A percentile compares a stretch with the other conserved stretches of the same genome.
Evolutionary conservation across 768 basidiomycete genomes (phyloP).

Genomic region (Suillus bovinus): DNA sequence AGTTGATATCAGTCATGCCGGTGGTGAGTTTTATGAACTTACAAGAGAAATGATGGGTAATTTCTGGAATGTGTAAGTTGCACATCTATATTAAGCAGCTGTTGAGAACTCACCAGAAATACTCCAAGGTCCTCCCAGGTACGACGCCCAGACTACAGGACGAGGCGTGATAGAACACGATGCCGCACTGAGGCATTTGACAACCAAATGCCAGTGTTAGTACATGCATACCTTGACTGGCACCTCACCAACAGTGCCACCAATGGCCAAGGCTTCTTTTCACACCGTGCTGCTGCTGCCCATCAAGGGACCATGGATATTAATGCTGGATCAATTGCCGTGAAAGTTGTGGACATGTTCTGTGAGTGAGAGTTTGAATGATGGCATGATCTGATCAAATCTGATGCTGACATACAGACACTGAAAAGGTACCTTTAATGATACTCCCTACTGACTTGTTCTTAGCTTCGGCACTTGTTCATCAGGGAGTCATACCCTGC

Average conservation of each 20-base stretch:
- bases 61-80: constrained; percentile 7
- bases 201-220: background rate
- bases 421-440: background rate
- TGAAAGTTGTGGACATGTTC: constrained; percentile 6
- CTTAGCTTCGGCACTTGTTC: constrained; percentile 7
- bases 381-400: too few relatives aligned
- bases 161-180: background rate
- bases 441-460: background rate
- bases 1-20: constrained; percentile 8
- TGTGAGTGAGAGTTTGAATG: too few relatives aligned
- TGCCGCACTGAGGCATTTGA: background rate
- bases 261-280: background rate
- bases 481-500: constrained; percentile 11
- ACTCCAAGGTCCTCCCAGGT: background rate
- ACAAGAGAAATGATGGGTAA: background rate
- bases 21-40: constrained; percentile 5
- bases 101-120: background rate
- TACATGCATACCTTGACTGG: constrained; percentile 1
- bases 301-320: background rate
- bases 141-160: background rate
- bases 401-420: background rate
- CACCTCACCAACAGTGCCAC: background rate
- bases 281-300: too few relatives aligned
- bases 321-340: background rate
- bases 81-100: background rate